Evolutionary conservation across 2,329 filamentous ascomycete genomes (phyloP).

Genomic region (Graphilbum sp.): DNA sequence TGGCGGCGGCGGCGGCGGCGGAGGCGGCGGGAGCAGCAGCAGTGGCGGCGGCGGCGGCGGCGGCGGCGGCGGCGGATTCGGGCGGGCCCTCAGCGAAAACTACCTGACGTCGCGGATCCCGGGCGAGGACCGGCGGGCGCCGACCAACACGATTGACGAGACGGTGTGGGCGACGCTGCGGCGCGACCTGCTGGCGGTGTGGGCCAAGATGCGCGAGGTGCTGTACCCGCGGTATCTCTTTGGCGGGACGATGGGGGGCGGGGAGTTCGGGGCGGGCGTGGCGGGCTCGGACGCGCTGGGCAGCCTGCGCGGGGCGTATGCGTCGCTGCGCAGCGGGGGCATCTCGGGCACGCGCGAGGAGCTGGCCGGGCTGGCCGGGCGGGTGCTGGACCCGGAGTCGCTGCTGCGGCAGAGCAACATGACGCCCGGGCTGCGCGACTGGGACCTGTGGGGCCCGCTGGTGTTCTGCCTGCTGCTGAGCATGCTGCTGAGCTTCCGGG

Average conservation of each 20-base stretch:
- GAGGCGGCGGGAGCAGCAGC: not conserved
- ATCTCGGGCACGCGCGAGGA: constrained; percentile 44
- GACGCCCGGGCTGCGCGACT: constrained; percentile 82
- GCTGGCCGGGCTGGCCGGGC: constrained; percentile 41
- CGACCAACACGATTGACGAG: constrained; percentile 91
- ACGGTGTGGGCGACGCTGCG: constrained; percentile 94
- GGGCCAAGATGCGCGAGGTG: constrained; percentile 97
- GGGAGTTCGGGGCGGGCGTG: constrained; percentile 13
- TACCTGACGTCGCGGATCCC: constrained; percentile 82
- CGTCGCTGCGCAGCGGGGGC: constrained; percentile 41
- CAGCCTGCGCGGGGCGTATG: constrained; percentile 40
- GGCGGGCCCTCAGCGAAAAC: constrained; percentile 48
- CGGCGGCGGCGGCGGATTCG: constrained; percentile 18
- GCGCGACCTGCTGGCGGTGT: constrained; percentile 79
- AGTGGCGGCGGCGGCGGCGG: not conserved
- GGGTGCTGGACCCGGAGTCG: constrained; percentile 47
- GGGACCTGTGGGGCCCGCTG: constrained; percentile 95
- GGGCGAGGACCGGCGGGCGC: constrained; percentile 80
- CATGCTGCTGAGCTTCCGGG: constrained; percentile 71
- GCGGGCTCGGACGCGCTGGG: not conserved
- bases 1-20: too few relatives aligned
- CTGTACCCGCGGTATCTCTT: constrained; percentile 92
- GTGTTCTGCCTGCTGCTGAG: constrained; percentile 86
- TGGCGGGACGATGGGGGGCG: constrained; percentile 47
- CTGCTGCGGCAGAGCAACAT: constrained; percentile 50